Conservation (phyloP, 129 eudicot species). For the Tagetes patula region DNA sequence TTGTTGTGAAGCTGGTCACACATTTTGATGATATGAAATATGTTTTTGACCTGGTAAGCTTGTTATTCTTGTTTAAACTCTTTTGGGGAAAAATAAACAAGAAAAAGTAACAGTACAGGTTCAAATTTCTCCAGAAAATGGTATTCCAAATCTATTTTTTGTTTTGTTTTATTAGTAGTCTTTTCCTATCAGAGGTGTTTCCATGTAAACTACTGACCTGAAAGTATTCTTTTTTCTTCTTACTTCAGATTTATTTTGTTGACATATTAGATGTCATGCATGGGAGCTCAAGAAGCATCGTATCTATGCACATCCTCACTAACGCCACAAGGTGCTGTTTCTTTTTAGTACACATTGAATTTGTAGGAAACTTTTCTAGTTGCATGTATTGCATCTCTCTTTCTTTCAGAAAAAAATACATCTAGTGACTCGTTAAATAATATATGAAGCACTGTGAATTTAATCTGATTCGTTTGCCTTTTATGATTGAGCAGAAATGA, state of each 20-base stretch:
- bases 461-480: slow-evolving; percentile 1
- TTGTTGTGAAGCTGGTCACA: slow-evolving; percentile 57
- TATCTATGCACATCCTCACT: slow-evolving; percentile 63
- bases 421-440: background rate
- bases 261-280: slow-evolving; percentile 68
- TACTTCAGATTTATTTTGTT: slow-evolving; percentile 63
- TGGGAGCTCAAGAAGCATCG: slow-evolving; percentile 67
- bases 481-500: slow-evolving; percentile 50
- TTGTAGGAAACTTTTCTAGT: background rate
- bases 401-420: background rate
- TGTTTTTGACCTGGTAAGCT: slow-evolving; percentile 57
- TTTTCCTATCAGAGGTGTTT: background rate
- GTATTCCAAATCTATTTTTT: background rate
- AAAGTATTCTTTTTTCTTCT: background rate
- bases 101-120: slow-evolving; percentile 8
- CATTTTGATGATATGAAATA: slow-evolving; percentile 57
- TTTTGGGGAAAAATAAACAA: slow-evolving; percentile 9
- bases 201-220: slow-evolving; percentile 1
- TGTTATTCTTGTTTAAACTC: slow-evolving; percentile 17
- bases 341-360: background rate
- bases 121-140: background rate
- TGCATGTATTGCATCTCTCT: background rate
- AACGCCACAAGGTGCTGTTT: slow-evolving; percentile 65
- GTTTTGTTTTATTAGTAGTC: background rate
- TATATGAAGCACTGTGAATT: background rate